Conservation (phyloP, 1,284 basidiomycete species). For the Sutorius eximius region DNA sequence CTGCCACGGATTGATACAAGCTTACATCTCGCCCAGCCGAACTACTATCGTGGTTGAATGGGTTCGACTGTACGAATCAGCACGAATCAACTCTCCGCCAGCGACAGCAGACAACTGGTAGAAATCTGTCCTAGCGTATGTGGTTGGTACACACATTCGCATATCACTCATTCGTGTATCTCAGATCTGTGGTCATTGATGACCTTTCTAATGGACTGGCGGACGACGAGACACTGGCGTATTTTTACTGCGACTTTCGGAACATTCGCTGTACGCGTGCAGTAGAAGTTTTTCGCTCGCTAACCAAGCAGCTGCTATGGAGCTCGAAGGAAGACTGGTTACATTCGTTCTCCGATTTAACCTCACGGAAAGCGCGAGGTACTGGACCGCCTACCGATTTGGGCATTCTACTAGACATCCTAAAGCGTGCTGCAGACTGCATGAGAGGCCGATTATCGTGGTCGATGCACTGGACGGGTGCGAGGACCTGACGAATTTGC, state of each 20-base stretch:
- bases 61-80: neutral
- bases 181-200: constrained; percentile 6
- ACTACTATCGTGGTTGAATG: neutral
- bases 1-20: neutral
- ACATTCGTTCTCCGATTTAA: neutral
- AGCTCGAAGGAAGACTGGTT: constrained; percentile 4
- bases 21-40: neutral
- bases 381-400: neutral
- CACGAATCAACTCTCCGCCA: neutral
- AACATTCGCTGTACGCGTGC: neutral
- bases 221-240: neutral
- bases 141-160: neutral
- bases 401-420: neutral
- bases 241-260: constrained; percentile 17
- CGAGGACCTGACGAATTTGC: neutral
- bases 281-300: constrained; percentile 4
- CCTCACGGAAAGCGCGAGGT: neutral
- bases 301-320: constrained; percentile 1
- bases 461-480: constrained; percentile 19
- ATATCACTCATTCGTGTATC: neutral
- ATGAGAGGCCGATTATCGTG: constrained; percentile 3
- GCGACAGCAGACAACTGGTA: neutral
- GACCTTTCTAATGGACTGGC: neutral
- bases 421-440: constrained; percentile 2
- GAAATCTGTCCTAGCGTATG: constrained; percentile 10